phyloP scores from a whole-genome alignment of 768 basidiomycete genomes.

The Hemileccinum rubropunctum region DNA sequence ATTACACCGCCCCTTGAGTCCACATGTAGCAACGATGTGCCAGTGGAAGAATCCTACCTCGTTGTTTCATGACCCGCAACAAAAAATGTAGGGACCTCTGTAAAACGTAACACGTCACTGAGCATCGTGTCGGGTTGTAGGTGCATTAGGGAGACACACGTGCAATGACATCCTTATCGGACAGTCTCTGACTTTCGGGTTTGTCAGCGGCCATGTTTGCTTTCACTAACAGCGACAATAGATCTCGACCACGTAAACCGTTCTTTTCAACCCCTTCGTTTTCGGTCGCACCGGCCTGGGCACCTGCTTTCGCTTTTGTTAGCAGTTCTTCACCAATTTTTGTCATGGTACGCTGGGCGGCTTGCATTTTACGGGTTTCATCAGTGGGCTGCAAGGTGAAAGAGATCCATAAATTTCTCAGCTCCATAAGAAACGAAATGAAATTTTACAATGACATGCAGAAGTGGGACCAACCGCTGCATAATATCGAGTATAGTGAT shows the following conservation, averaged over 20 bases:
- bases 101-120: too few relatives aligned
- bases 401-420: neutral
- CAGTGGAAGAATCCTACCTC: conserved; percentile 36
- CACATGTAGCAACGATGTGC: neutral
- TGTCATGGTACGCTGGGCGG: conserved; percentile 41
- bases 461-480: conserved; percentile 33
- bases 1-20: neutral
- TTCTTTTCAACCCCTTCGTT: conserved; percentile 34
- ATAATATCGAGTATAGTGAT: conserved; percentile 30
- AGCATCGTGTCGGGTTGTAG: neutral
- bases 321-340: conserved; percentile 51
- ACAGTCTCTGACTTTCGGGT: too few relatives aligned
- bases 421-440: neutral
- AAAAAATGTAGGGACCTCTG: conserved; percentile 62
- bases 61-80: conserved; percentile 61
- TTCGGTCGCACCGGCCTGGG: conserved; percentile 21
- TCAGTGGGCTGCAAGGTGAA: conserved; percentile 18
- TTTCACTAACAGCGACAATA: conserved; percentile 56
- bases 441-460: conserved; percentile 39
- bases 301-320: neutral
- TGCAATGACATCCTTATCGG: conserved; percentile 49
- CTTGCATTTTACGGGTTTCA: conserved; percentile 11
- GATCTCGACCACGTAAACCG: conserved; percentile 44
- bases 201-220: conserved; percentile 54
- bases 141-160: conserved; percentile 36